Evolutionary conservation across 2,329 filamentous ascomycete species (phyloP).

Genomic region (Mollisiaceae sp.): DNA sequence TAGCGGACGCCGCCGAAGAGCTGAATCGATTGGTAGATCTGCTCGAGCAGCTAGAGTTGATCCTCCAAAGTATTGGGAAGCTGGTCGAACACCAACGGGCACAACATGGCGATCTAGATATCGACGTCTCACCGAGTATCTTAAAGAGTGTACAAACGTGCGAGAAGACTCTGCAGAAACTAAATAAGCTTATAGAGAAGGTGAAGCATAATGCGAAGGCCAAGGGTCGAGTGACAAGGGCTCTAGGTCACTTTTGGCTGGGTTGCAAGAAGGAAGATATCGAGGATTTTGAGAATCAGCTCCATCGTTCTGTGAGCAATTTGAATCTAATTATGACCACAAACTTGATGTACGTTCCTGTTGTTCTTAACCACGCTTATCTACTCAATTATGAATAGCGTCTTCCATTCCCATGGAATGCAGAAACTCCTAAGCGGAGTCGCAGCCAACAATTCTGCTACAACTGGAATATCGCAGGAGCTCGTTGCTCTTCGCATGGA

Average conservation of each 20-base stretch:
- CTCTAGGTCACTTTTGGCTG: slow-evolving; percentile 2
- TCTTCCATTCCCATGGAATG: background rate
- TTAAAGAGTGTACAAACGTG: slow-evolving; percentile 11
- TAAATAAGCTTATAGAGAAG: slow-evolving; percentile 9
- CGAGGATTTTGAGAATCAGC: slow-evolving; percentile 12
- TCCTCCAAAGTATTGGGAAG: slow-evolving; percentile 14
- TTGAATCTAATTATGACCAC: slow-evolving; percentile 12
- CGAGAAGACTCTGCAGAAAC: slow-evolving; percentile 6
- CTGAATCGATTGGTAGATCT: slow-evolving; percentile 21
- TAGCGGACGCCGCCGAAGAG: slow-evolving; percentile 21
- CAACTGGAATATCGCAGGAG: background rate
- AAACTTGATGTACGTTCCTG: slow-evolving; percentile 8
- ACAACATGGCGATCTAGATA: background rate
- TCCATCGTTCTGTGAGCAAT: slow-evolving; percentile 6
- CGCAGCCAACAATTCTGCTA: background rate
- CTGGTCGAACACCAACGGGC: slow-evolving; percentile 11
- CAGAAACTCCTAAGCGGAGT: background rate
- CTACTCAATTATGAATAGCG: background rate
- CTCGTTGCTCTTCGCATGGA: background rate
- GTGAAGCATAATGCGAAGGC: background rate
- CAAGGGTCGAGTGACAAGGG: background rate
- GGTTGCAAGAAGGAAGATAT: slow-evolving; percentile 17
- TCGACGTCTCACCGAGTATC: slow-evolving; percentile 8
- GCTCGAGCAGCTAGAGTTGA: slow-evolving; percentile 22
- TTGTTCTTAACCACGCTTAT: background rate